Percentiles rank a stretch among this genome's conserved stretches.
phyloP scores from a whole-genome alignment of 1,284 basidiomycete genomes.

The Sporisorium sorghi region DNA sequence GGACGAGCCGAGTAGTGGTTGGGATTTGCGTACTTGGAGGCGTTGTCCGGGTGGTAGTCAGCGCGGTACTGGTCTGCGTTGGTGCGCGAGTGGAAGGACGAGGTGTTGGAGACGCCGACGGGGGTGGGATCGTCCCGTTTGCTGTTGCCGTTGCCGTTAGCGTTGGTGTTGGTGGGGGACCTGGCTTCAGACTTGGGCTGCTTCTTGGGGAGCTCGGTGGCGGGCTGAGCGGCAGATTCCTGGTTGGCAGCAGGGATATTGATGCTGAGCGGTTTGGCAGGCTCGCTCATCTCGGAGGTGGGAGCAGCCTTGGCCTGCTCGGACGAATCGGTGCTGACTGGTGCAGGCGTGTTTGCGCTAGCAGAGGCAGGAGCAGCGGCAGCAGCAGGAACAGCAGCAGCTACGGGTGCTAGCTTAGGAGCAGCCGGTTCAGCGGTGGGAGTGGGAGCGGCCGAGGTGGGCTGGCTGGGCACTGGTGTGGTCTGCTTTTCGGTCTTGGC shows the following conservation, averaged over 20 bases:
- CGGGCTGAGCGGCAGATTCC: slow-evolving; percentile 12
- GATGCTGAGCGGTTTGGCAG: slow-evolving; percentile 40
- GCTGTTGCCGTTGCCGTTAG: slow-evolving; percentile 8
- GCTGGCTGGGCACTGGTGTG: slow-evolving; percentile 21
- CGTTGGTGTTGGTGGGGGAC: slow-evolving; percentile 8
- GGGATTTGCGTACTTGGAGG: slow-evolving; percentile 57
- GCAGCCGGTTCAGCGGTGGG: slow-evolving; percentile 28
- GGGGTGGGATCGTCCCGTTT: slow-evolving; percentile 31
- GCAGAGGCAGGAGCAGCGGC: slow-evolving; percentile 8
- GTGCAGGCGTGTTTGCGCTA: slow-evolving; percentile 12
- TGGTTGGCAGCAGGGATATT: slow-evolving; percentile 41
- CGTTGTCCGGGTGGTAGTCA: slow-evolving; percentile 54
- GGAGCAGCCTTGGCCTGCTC: slow-evolving; percentile 1
- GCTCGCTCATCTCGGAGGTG: slow-evolving; percentile 21
- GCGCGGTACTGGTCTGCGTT: slow-evolving; percentile 41
- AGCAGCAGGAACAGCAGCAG: slow-evolving; percentile 7
- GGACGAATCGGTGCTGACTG: neutral
- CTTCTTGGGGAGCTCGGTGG: slow-evolving; percentile 49
- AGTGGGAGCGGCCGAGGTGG: slow-evolving; percentile 15
- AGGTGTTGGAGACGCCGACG: slow-evolving; percentile 27
- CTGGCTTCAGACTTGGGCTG: slow-evolving; percentile 33
- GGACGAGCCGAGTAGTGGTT: slow-evolving; percentile 62
- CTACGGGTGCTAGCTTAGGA: slow-evolving; percentile 7
- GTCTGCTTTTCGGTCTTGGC: slow-evolving; percentile 25
- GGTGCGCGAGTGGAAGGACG: slow-evolving; percentile 61